Evolutionary conservation across 345 rosid species (phyloP).

Genomic region (Salix udensis): DNA sequence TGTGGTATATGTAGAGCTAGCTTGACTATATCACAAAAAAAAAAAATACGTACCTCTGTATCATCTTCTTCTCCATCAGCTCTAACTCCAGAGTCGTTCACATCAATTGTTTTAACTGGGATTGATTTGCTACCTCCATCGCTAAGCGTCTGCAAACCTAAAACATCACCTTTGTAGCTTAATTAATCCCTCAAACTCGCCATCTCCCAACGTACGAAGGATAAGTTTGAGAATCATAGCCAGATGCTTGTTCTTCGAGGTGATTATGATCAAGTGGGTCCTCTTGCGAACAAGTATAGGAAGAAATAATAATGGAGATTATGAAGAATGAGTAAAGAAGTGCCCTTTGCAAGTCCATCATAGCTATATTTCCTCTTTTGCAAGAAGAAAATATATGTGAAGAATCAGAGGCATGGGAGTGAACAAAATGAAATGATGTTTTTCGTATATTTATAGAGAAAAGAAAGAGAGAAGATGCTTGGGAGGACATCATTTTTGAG

Average conservation of each 20-base stretch:
- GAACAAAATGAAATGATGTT: slow-evolving; percentile 6
- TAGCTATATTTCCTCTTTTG: slow-evolving; percentile 2
- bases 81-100: slow-evolving; percentile 59
- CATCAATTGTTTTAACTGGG: slow-evolving; percentile 24
- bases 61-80: slow-evolving; percentile 51
- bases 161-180: slow-evolving; percentile 17
- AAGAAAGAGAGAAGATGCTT: not conserved
- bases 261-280: slow-evolving; percentile 18
- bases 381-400: not conserved
- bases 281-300: slow-evolving; percentile 7
- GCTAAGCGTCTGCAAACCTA: slow-evolving; percentile 9
- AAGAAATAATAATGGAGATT: not conserved
- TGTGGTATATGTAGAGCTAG: not conserved
- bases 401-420: slow-evolving; percentile 8
- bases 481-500: no score
- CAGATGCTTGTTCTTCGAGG: slow-evolving; percentile 17
- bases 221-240: slow-evolving; percentile 24
- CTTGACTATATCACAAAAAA: not conserved
- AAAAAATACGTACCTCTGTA: slow-evolving; percentile 42
- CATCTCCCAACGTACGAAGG: slow-evolving; percentile 23
- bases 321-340: not conserved
- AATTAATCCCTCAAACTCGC: slow-evolving; percentile 18
- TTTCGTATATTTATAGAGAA: slow-evolving; percentile 35
- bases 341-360: slow-evolving; percentile 23
- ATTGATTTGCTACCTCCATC: slow-evolving; percentile 11